A percentile compares a stretch with the other conserved stretches of the same genome.
Conservation (phyloP, 345 rosid genomes). For the Kernera saxatilis region DNA sequence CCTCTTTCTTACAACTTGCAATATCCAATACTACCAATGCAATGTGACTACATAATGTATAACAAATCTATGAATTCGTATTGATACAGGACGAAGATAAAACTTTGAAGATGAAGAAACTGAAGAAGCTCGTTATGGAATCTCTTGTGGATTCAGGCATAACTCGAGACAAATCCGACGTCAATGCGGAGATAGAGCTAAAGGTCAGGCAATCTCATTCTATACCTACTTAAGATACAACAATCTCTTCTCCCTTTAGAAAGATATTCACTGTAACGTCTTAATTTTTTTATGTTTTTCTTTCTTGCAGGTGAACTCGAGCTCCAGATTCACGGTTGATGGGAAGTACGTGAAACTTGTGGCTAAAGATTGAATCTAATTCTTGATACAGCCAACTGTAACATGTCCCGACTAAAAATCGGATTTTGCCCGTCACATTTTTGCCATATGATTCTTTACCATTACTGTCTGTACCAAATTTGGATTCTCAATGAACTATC, state of each 20-base stretch:
- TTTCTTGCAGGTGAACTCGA: conserved; percentile 53
- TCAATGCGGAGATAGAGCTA: conserved; percentile 41
- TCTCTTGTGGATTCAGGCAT: conserved; percentile 48
- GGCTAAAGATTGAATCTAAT: conserved; percentile 35
- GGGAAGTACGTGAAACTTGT: conserved; percentile 55
- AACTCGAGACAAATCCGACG: conserved; percentile 35
- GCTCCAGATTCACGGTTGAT: conserved; percentile 53
- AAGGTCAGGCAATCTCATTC: conserved; percentile 44
- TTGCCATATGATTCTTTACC: conserved; percentile 16
- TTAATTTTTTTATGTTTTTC: not conserved
- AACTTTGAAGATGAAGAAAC: conserved; percentile 63
- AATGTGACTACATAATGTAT: not conserved
- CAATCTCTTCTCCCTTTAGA: not conserved
- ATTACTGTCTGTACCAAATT: conserved; percentile 8
- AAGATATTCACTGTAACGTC: not conserved
- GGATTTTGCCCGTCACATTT: conserved; percentile 4
- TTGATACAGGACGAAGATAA: conserved; percentile 50
- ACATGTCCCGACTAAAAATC: not conserved
- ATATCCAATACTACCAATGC: not conserved
- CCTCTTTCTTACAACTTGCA: not conserved
- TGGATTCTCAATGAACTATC: conserved; percentile 3
- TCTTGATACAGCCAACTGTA: not conserved
- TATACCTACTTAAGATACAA: not conserved
- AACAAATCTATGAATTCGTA: not conserved
- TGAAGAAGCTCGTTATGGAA: conserved; percentile 51